These are phyloP conservation scores for Pseudoscleropodium purum DNA, from an alignment of 225 moss, liverwort and hornwort species.

Conservation along the genomic window DNA sequence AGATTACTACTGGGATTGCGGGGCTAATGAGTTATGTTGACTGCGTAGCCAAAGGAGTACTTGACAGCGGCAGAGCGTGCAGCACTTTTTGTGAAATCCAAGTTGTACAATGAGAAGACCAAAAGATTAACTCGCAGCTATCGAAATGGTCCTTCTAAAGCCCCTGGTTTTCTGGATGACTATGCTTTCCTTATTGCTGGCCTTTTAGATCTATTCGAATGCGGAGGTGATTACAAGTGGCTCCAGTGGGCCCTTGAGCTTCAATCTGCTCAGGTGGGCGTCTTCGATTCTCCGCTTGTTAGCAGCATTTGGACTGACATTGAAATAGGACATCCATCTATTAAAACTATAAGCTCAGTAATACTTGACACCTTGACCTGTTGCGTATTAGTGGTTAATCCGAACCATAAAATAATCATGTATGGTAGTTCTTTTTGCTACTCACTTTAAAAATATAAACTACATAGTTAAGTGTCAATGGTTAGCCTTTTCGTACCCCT, in stretches of 20 bases:
- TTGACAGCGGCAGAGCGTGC: constrained; percentile 61
- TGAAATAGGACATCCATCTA: not conserved
- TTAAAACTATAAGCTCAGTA: not conserved
- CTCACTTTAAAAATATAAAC: not conserved
- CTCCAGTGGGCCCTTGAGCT: constrained; percentile 84
- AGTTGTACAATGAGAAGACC: constrained; percentile 63
- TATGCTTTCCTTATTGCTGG: constrained; percentile 86
- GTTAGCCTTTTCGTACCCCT: not conserved
- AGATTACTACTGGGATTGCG: not conserved
- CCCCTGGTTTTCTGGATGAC: constrained; percentile 89
- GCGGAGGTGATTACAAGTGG: constrained; percentile 72
- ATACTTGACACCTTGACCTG: not conserved
- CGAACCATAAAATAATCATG: not conserved
- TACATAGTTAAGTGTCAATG: not conserved
- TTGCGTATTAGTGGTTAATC: not conserved
- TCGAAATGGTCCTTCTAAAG: constrained; percentile 62
- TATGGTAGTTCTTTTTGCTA: not conserved
- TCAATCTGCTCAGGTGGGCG: constrained; percentile 69
- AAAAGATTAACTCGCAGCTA: constrained; percentile 67
- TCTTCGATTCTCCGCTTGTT: not conserved
- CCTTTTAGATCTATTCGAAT: constrained; percentile 87
- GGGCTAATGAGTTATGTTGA: not conserved
- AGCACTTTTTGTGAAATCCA: constrained; percentile 54
- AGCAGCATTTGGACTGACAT: not conserved
- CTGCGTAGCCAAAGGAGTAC: constrained; percentile 71